A percentile compares a stretch with the other conserved stretches of the same genome.
Evolutionary conservation across 768 basidiomycete species (phyloP).

Genomic region (Suillus lakei): DNA sequence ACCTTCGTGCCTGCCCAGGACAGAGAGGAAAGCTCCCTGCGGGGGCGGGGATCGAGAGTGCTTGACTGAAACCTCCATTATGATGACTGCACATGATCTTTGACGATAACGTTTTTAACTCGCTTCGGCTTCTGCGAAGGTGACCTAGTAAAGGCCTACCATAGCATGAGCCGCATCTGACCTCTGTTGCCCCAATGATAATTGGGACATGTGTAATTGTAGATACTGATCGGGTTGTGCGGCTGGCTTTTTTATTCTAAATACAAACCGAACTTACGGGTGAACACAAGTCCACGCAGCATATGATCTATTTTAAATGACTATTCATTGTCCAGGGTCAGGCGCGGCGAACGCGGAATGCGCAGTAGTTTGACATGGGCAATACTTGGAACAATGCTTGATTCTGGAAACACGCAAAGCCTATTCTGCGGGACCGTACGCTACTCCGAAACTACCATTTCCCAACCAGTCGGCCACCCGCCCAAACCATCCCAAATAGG

Average conservation of each 20-base stretch:
- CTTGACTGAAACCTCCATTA: neutral
- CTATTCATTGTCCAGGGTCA: neutral
- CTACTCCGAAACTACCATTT: conserved; percentile 48
- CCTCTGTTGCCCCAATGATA: neutral
- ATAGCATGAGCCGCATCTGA: neutral
- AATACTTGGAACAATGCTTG: neutral
- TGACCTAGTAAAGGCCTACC: neutral
- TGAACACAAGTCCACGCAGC: neutral
- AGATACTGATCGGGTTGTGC: neutral
- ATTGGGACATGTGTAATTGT: neutral
- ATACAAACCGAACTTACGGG: neutral
- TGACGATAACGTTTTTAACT: neutral
- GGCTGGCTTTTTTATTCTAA: neutral
- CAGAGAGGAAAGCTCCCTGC: conserved; percentile 1
- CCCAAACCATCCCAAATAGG: conserved; percentile 60
- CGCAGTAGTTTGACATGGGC: neutral
- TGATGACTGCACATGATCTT: neutral
- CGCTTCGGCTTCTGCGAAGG: neutral
- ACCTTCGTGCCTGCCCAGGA: neutral
- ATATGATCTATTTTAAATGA: neutral
- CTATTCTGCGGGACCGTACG: neutral
- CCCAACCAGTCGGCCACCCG: conserved; percentile 51
- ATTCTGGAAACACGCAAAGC: neutral
- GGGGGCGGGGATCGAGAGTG: neutral
- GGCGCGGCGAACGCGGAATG: neutral